These are phyloP conservation scores for Didymellaceae sp. DNA, from an alignment of 2,329 filamentous ascomycete genomes.

Conservation along the genomic window DNA sequence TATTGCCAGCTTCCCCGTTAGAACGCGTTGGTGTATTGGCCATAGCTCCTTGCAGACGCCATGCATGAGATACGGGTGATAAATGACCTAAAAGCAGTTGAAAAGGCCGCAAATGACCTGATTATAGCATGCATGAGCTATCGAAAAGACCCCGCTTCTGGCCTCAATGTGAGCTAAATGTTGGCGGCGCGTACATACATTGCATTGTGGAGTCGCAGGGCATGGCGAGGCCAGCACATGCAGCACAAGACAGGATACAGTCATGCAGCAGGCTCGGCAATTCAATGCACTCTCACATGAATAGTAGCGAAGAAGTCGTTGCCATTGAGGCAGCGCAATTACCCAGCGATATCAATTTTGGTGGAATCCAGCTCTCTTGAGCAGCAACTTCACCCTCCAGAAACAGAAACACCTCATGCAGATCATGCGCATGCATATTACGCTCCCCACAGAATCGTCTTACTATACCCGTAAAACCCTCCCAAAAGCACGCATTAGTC, in stretches of 20 bases:
- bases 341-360: background rate
- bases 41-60: constrained; percentile 29
- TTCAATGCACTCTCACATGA: background rate
- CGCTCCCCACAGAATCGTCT: no score
- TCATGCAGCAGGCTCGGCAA: constrained; percentile 1
- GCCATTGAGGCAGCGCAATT: background rate
- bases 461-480: no score
- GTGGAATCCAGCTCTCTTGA: background rate
- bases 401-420: background rate
- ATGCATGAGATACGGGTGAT: constrained; percentile 29
- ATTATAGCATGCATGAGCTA: constrained; percentile 33
- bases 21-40: constrained; percentile 27
- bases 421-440: constrained; percentile 1
- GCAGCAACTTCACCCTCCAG: background rate
- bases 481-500: no score
- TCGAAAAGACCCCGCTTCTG: constrained; percentile 40
- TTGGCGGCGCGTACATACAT: constrained; percentile 22
- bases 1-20: constrained; percentile 14
- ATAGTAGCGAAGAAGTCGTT: background rate
- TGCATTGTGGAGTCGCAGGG: constrained; percentile 16
- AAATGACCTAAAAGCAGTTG: constrained; percentile 30
- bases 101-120: constrained; percentile 40
- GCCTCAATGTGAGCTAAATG: constrained; percentile 43
- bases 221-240: constrained; percentile 7
- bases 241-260: no score